Conservation (phyloP, 2,329 filamentous ascomycete genomes). For the Coniella vitis region DNA sequence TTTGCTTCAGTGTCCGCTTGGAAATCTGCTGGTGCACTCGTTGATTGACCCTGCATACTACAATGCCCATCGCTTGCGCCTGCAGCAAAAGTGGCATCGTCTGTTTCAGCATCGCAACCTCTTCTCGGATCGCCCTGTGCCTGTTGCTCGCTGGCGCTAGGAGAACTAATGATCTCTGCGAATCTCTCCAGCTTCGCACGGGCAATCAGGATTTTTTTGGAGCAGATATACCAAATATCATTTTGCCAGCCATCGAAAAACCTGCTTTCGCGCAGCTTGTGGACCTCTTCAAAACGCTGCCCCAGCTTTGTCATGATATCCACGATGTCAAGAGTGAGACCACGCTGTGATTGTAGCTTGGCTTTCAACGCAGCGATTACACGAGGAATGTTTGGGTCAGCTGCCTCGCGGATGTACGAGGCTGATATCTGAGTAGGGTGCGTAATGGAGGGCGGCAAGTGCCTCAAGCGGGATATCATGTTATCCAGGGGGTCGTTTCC, state of each 20-base stretch:
- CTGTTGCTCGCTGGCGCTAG: slow-evolving; percentile 15
- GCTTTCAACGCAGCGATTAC: slow-evolving; percentile 35
- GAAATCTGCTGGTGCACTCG: background rate
- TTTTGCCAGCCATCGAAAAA: slow-evolving; percentile 31
- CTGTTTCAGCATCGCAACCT: background rate
- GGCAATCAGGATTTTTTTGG: slow-evolving; percentile 40
- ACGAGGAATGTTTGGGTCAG: slow-evolving; percentile 32
- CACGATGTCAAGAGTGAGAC: slow-evolving; percentile 37
- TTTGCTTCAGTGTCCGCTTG: slow-evolving; percentile 1
- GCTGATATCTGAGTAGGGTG: slow-evolving; percentile 12
- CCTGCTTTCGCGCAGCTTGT: slow-evolving; percentile 25
- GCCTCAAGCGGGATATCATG: background rate
- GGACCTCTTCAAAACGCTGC: slow-evolving; percentile 37
- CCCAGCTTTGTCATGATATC: slow-evolving; percentile 35
- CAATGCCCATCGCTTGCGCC: background rate
- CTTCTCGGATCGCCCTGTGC: background rate
- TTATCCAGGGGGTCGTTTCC: background rate
- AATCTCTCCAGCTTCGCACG: slow-evolving; percentile 40
- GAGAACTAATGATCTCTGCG: slow-evolving; percentile 36
- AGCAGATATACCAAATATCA: slow-evolving; percentile 42
- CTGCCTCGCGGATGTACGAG: slow-evolving; percentile 21
- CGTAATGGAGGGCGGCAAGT: slow-evolving; percentile 4
- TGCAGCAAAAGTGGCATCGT: background rate
- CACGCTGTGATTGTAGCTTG: slow-evolving; percentile 37
- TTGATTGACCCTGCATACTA: background rate